phyloP scores from a whole-genome alignment of 371 early-diverging fungal genomes.

The Modicella reniformis region DNA sequence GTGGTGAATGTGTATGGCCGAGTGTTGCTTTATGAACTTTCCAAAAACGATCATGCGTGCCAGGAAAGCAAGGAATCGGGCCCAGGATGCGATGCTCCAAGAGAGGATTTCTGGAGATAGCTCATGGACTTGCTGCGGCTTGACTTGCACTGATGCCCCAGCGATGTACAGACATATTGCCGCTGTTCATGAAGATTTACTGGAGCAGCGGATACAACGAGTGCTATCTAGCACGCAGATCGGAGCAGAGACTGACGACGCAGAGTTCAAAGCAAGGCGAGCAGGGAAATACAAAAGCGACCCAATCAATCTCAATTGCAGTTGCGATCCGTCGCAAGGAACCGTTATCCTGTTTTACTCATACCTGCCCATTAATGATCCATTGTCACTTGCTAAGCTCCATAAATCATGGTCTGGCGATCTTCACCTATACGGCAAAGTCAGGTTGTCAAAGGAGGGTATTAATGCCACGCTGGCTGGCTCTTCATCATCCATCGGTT shows the following conservation, averaged over 20 bases:
- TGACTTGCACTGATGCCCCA: slow-evolving; percentile 12
- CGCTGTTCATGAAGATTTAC: slow-evolving; percentile 20
- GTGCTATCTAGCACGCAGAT: slow-evolving; percentile 1
- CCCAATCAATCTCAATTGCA: slow-evolving; percentile 37
- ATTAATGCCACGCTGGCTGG: slow-evolving; percentile 78
- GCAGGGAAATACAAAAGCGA: slow-evolving; percentile 50
- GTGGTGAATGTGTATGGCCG: not conserved
- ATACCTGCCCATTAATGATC: slow-evolving; percentile 58
- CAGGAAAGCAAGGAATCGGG: slow-evolving; percentile 33
- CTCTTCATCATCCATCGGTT: slow-evolving; percentile 48
- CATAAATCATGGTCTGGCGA: slow-evolving; percentile 55
- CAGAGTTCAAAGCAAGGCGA: slow-evolving; percentile 35
- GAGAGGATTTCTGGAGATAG: slow-evolving; percentile 24
- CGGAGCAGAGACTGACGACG: not conserved
- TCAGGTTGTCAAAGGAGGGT: slow-evolving; percentile 72
- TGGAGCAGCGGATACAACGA: slow-evolving; percentile 13
- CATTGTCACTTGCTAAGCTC: slow-evolving; percentile 56
- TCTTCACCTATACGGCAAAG: slow-evolving; percentile 67
- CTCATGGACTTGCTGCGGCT: slow-evolving; percentile 39
- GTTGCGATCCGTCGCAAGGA: slow-evolving; percentile 35
- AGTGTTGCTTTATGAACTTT: not conserved
- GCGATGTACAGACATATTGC: slow-evolving; percentile 40
- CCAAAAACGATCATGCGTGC: slow-evolving; percentile 11
- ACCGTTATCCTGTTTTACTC: slow-evolving; percentile 73
- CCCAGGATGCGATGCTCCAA: slow-evolving; percentile 30